Conservation (phyloP, 345 rosid genomes). For the Populus tremula region DNA sequence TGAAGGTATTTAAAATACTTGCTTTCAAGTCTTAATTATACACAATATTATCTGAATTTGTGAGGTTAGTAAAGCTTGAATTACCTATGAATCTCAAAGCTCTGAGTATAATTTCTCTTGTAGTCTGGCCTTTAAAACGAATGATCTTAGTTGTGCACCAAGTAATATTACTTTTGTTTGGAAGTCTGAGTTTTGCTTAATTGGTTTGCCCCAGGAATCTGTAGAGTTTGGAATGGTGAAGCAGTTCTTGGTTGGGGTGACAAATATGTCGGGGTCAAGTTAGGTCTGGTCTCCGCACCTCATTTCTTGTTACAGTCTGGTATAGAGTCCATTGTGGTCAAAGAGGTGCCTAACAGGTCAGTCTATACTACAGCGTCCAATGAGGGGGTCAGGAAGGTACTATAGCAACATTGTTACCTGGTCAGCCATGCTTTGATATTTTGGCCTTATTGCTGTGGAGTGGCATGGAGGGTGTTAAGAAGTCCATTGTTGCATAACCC, state of each 20-base stretch:
- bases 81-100: not conserved
- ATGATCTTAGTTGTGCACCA: not conserved
- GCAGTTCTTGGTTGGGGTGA: constrained; percentile 10
- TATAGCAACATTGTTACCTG: not conserved
- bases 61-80: not conserved
- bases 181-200: constrained; percentile 11
- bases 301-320: constrained; percentile 18
- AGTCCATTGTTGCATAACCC: constrained; percentile 3
- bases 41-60: not conserved
- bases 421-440: not conserved
- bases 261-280: constrained; percentile 8
- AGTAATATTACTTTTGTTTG: not conserved
- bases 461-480: not conserved
- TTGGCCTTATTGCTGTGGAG: not conserved
- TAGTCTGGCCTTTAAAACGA: not conserved
- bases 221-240: not conserved
- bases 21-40: too few relatives aligned
- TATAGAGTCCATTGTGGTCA: constrained; percentile 22
- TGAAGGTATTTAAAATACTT: constrained; percentile 12
- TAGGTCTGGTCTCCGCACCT: constrained; percentile 19
- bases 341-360: constrained; percentile 17
- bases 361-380: constrained; percentile 16
- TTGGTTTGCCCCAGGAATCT: constrained; percentile 12
- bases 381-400: not conserved
- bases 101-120: not conserved